Evolutionary conservation across 306 rosid species (phyloP), one percentile per base, ranked within the genome.

Genomic region (Prinsepia uniflora): DNA sequence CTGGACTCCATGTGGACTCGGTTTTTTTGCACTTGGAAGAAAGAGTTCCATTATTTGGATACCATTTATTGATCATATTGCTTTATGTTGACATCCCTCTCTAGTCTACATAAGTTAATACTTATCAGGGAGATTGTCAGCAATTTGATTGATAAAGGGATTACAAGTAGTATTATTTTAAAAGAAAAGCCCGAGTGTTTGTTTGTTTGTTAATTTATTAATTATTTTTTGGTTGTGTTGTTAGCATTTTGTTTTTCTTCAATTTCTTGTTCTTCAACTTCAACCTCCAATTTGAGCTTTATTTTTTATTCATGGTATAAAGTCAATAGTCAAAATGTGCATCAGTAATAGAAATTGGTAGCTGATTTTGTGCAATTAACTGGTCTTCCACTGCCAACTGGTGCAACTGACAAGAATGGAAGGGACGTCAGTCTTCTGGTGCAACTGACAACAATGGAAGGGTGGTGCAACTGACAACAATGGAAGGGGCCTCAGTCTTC

Each of bases 1-100:
- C 70, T 72, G 20, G 73, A 74, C 67, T 63, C 72, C 68, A 73
- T 61, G 43, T 72, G 75, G 53, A 74, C 75, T 63, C 75, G 69
- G 64, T 71, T 67, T 75, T 71, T 15, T 58, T 74, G 36, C 3
- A 0, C 36, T 2, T 30, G 2, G 36, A 30, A 30, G 36, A 30
- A 30, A 30, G 36, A 30, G 36, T 30, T 30, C 36, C 36, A 0
- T 30, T 30, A 30, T 30, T 30, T 30, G 36, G 36, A 30, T 3
- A 30, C 36, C 36, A 30, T 30, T 2, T 30, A 30, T 30, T 30
- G 36, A 30, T 30, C 36, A 30, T 30, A 0, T 30, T 30, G 36
- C 36, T 30, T 30, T 0, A 2, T 24, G 30, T 24, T 24, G 36
- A 30, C 36, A 30, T 30, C 36, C 36, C 36, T 30, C 36, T 30